Percentiles rank a stretch among this genome's conserved stretches.
Evolutionary conservation across 805 yeast species (phyloP).

Genomic region (Candida chauliodis): DNA sequence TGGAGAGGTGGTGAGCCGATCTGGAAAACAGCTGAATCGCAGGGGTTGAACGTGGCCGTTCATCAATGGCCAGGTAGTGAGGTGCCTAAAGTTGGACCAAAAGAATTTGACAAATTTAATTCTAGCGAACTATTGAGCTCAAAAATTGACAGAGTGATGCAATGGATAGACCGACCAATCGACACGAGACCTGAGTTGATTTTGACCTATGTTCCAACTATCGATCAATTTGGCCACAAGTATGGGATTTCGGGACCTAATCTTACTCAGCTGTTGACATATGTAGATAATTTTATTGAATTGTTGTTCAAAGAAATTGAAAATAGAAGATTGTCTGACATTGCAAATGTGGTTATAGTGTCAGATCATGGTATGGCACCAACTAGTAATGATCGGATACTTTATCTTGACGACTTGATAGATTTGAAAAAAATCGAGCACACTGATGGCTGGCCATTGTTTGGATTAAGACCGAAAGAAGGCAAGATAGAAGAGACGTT

Average conservation of each 20-base stretch:
- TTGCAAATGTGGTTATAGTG: slow-evolving; percentile 57
- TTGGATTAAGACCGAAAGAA: slow-evolving; percentile 63
- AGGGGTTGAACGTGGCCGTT: slow-evolving; percentile 65
- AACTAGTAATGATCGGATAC: slow-evolving; percentile 63
- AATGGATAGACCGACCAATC: slow-evolving; percentile 63
- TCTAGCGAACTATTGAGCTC: slow-evolving; percentile 54
- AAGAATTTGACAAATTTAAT: slow-evolving; percentile 63
- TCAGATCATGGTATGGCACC: slow-evolving; percentile 35
- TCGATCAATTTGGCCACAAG: slow-evolving; percentile 75
- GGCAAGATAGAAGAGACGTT: slow-evolving; percentile 43
- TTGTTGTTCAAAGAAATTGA: slow-evolving; percentile 45
- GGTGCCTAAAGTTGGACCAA: slow-evolving; percentile 52
- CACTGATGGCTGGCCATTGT: slow-evolving; percentile 61
- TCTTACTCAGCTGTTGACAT: slow-evolving; percentile 48
- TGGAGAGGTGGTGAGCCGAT: slow-evolving; percentile 88
- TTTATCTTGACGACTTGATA: slow-evolving; percentile 71
- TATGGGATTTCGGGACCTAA: slow-evolving; percentile 65
- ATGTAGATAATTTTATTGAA: slow-evolving; percentile 66
- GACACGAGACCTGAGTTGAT: slow-evolving; percentile 68
- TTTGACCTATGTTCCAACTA: slow-evolving; percentile 73
- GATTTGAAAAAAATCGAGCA: slow-evolving; percentile 54
- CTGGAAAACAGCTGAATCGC: slow-evolving; percentile 72
- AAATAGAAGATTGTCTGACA: slow-evolving; percentile 53
- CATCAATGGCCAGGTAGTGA: slow-evolving; percentile 98
- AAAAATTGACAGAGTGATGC: slow-evolving; percentile 56